Base-by-base conservation (phyloP, 805 yeast genomes). In the Sugiyamaella valdiviana region DNA sequence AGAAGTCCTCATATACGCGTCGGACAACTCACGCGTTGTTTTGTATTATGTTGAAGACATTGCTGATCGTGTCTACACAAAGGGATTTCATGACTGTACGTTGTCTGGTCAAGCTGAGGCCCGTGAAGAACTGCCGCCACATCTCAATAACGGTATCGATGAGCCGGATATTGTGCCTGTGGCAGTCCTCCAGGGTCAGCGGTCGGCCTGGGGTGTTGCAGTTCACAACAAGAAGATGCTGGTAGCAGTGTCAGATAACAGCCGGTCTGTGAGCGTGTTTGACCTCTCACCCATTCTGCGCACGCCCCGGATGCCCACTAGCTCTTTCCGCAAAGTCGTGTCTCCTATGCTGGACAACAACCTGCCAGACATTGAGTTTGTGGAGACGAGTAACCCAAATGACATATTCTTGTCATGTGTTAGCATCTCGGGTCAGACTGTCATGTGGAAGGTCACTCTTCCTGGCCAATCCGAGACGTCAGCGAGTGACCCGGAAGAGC, bases 141-240 rank as follows among this genome's bases (percentile, higher is more conserved):
- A 35, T 15, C 15, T 10, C 9, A 3, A 29, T 36, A 14, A 26
- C 4, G 14, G 10, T n/a, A 10, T 2, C 14, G 32, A 26, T 26
- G 32, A 26, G 32, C 32, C 32, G 10, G 32, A 26, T 12, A 26
- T 26, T n/a, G 14, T 22, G n/a, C 54, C 56, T 5, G 16, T 40
- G 6, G 39, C 23, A 7, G 10, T 26, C 20, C 23, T 44, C 12
- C 23, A 20, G 19, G 42, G 1, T 10, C 38, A 38, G 29, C 42
- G 42, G 17, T 78, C 84, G 1, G 78, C 74, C 1, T 83, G 89
- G 89, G 85, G 86, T 0, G 55, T 79, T 16, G 85, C 79, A 56
- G 62, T 75, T 36, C 53, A 62, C n/a, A 57, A 55, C 2, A 23
- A 52, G 40, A 67, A 62, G 35, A 59, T 68, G 46, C 46, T 76